These are phyloP conservation scores for Syzygium aqueum DNA, from an alignment of 345 rosid species.

Conservation along the genomic window DNA sequence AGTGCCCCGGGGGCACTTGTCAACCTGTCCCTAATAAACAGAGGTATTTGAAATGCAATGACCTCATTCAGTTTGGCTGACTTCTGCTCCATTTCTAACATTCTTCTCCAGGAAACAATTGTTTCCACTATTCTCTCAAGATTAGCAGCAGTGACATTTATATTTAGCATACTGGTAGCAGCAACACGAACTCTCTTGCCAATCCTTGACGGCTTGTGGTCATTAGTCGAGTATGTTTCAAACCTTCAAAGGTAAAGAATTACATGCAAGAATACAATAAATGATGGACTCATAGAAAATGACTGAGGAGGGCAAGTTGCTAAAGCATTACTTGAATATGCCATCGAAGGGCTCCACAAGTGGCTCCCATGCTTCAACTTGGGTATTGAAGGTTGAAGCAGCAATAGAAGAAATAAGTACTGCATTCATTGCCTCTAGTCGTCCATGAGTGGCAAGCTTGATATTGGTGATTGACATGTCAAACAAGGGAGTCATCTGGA, in stretches of 20 bases:
- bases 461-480: constrained; percentile 83
- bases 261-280: not conserved
- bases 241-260: constrained; percentile 41
- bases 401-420: constrained; percentile 85
- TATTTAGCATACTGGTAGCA: constrained; percentile 72
- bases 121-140: constrained; percentile 69
- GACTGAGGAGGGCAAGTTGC: not conserved
- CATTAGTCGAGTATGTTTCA: constrained; percentile 76
- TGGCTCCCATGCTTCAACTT: constrained; percentile 98
- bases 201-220: constrained; percentile 40
- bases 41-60: not conserved
- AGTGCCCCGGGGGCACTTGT: not conserved
- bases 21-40: not conserved
- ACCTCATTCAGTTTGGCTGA: constrained; percentile 75
- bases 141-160: constrained; percentile 85
- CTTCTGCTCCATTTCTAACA: constrained; percentile 78
- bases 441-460: constrained; percentile 96
- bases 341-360: constrained; percentile 98
- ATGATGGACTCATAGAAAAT: not conserved
- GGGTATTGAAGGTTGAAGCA: constrained; percentile 88
- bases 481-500: constrained; percentile 90
- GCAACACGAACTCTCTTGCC: constrained; percentile 85
- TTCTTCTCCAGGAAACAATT: constrained; percentile 87
- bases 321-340: constrained; percentile 73
- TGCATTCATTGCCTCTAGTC: constrained; percentile 88